These are phyloP conservation scores for Malassezia japonica DNA, from an alignment of 1,284 basidiomycete genomes.

Conservation along the genomic window DNA sequence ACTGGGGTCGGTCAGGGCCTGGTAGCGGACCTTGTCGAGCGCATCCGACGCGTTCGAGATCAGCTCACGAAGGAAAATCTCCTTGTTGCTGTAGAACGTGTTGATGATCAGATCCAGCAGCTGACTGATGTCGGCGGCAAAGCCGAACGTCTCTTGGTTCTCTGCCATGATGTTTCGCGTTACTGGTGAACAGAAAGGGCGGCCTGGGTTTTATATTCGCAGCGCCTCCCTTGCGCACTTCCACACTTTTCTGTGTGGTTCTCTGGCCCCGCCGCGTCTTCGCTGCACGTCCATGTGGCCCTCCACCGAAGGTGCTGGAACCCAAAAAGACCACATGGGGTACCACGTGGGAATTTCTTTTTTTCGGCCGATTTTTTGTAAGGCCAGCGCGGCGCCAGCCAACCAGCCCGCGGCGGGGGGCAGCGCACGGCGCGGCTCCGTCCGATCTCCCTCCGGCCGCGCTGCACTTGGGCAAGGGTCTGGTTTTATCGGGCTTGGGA, in stretches of 20 bases:
- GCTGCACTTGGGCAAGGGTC: too few relatives aligned
- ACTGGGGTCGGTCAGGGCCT: constrained; percentile 45
- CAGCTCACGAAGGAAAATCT: constrained; percentile 47
- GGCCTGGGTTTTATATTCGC: constrained; percentile 12
- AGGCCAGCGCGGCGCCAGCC: too few relatives aligned
- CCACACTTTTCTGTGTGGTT: constrained; percentile 10
- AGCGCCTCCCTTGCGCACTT: neutral
- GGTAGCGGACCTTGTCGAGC: constrained; percentile 48
- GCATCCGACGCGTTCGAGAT: constrained; percentile 48
- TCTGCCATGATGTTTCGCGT: constrained; percentile 32
- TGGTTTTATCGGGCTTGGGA: too few relatives aligned
- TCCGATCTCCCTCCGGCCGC: neutral
- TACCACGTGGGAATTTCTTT: neutral
- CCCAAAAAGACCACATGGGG: neutral
- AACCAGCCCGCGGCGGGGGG: neutral
- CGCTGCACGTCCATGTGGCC: constrained; percentile 10
- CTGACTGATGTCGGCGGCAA: constrained; percentile 46
- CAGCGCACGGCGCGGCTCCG: neutral
- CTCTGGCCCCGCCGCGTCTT: constrained; percentile 1
- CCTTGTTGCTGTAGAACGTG: constrained; percentile 48
- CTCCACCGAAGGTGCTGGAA: constrained; percentile 19
- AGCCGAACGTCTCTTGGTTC: constrained; percentile 45
- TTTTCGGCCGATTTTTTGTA: neutral
- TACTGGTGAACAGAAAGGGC: neutral
- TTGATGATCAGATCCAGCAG: constrained; percentile 48